Evolutionary conservation across 441 rosid genomes (phyloP).

Genomic region (Lepidium campestre): DNA sequence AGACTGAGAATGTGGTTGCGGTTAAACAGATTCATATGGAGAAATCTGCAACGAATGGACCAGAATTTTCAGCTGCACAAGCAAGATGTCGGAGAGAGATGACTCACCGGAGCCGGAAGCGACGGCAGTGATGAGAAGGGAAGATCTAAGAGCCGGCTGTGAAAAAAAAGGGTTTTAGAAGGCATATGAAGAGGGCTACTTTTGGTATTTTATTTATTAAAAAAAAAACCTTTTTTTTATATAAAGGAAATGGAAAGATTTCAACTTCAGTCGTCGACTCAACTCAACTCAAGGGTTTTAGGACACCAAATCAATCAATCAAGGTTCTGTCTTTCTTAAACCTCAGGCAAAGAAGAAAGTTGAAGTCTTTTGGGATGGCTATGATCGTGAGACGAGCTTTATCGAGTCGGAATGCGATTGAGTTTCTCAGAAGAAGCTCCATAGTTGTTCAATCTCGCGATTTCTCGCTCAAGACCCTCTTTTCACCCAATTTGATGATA

Average conservation of each 20-base stretch:
- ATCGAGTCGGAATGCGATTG: slow-evolving; percentile 26
- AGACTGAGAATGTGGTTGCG: neutral
- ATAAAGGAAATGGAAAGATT: neutral
- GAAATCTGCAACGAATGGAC: neutral
- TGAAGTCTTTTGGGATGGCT: slow-evolving; percentile 35
- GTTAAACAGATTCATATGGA: neutral
- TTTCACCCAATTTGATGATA: slow-evolving; percentile 12
- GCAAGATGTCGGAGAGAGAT: neutral
- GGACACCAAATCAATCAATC: neutral
- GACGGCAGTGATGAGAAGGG: slow-evolving; percentile 7
- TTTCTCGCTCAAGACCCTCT: slow-evolving; percentile 19
- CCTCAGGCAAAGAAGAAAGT: slow-evolving; percentile 1
- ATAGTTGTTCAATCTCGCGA: slow-evolving; percentile 29
- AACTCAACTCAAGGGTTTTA: slow-evolving; percentile 12
- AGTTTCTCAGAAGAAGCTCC: slow-evolving; percentile 33
- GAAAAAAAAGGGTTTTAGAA: slow-evolving; percentile 12
- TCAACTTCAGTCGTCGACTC: neutral
- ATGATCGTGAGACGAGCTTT: slow-evolving; percentile 44
- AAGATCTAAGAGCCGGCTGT: neutral
- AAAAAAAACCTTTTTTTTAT: neutral
- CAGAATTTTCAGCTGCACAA: too few relatives aligned
- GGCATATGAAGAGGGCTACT: neutral
- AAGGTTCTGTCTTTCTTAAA: neutral
- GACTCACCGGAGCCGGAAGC: slow-evolving; percentile 9
- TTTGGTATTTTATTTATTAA: neutral